Percentiles rank a stretch among this genome's conserved stretches.
Evolutionary conservation across 768 basidiomycete species (phyloP).

Genomic region (Suillus subaureus): DNA sequence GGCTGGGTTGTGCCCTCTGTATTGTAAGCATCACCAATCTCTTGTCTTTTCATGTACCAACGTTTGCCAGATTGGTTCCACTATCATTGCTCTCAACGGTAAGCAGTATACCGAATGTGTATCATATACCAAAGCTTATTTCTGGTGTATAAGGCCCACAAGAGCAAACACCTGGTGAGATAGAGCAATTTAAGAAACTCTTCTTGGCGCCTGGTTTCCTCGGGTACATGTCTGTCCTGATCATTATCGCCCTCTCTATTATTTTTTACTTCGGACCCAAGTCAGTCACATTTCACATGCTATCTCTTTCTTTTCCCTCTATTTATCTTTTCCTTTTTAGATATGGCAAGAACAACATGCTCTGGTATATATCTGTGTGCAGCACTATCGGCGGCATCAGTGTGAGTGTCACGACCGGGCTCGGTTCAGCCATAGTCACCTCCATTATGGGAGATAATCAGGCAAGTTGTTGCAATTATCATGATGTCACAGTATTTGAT

Average conservation of each 20-base stretch:
- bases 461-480: constrained; percentile 40
- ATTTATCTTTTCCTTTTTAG: constrained; percentile 32
- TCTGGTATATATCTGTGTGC: constrained; percentile 94
- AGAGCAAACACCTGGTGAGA: constrained; percentile 70
- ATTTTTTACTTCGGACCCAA: constrained; percentile 82
- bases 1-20: constrained; percentile 91
- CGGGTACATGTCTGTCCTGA: constrained; percentile 63
- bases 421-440: constrained; percentile 89
- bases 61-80: constrained; percentile 66
- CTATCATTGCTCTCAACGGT: constrained; percentile 91
- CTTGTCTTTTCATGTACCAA: constrained; percentile 4
- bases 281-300: constrained; percentile 38
- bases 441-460: constrained; percentile 77
- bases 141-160: constrained; percentile 52
- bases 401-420: constrained; percentile 92
- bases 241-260: constrained; percentile 65
- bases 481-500: not conserved
- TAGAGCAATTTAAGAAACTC: constrained; percentile 70
- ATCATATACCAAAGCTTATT: not conserved
- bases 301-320: constrained; percentile 7
- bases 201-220: constrained; percentile 88
- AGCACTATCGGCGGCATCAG: constrained; percentile 96
- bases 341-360: constrained; percentile 90
- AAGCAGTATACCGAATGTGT: constrained; percentile 15
- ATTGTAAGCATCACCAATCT: constrained; percentile 57